phyloP scores from a whole-genome alignment of 2,329 filamentous ascomycete genomes.

The Trichoderma oligosporum region DNA sequence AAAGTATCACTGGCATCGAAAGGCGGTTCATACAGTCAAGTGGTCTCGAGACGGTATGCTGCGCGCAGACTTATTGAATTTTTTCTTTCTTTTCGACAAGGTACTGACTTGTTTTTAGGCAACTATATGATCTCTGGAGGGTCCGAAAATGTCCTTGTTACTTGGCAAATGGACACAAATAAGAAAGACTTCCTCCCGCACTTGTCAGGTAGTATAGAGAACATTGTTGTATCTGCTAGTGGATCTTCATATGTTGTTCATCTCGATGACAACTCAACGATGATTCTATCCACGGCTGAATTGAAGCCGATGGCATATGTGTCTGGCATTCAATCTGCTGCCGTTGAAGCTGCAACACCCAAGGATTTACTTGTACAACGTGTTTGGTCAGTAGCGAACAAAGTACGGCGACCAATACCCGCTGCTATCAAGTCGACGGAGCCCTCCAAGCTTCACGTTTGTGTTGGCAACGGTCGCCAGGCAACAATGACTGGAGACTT shows the following conservation, averaged over 20 bases:
- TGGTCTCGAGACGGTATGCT: conserved; percentile 82
- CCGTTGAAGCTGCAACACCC: conserved; percentile 47
- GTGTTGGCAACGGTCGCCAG: conserved; percentile 60
- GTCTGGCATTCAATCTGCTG: conserved; percentile 70
- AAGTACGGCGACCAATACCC: conserved; percentile 51
- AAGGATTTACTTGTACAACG: conserved; percentile 53
- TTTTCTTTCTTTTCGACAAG: neutral
- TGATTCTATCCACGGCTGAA: conserved; percentile 87
- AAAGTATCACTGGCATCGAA: conserved; percentile 87
- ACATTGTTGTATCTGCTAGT: conserved; percentile 72
- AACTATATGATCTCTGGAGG: conserved; percentile 95
- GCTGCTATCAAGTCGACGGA: conserved; percentile 60
- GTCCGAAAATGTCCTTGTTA: conserved; percentile 78
- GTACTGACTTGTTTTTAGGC: conserved; percentile 49
- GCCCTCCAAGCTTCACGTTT: conserved; percentile 62
- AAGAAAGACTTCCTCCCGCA: conserved; percentile 84
- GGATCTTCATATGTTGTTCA: conserved; percentile 81
- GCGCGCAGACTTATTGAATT: neutral
- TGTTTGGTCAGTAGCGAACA: conserved; percentile 44
- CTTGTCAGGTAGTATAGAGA: conserved; percentile 78
- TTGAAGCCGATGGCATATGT: conserved; percentile 80
- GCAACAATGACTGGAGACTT: conserved; percentile 49
- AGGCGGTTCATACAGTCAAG: conserved; percentile 76
- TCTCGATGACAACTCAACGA: conserved; percentile 86
- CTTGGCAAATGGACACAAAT: conserved; percentile 90